These are phyloP conservation scores for Blastomyces parvus DNA, from an alignment of 2,329 filamentous ascomycete genomes.

Conservation along the genomic window DNA sequence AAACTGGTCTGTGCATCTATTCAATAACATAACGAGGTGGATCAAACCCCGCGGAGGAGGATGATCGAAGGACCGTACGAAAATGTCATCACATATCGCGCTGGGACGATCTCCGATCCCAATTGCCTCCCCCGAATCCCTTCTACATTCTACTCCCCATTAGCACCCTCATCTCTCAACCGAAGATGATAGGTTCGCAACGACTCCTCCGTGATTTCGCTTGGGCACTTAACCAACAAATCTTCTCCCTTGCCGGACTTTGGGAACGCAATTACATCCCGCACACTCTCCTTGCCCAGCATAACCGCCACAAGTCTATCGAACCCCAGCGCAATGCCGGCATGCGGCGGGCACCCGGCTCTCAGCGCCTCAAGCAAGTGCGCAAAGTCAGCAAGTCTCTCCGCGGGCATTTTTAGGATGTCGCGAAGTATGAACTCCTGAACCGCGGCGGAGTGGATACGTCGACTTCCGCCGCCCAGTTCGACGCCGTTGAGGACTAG, in stretches of 20 bases:
- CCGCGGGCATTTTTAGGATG: slow-evolving; percentile 65
- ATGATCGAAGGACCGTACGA: too few species aligned
- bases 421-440: slow-evolving; percentile 80
- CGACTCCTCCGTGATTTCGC: slow-evolving; percentile 52
- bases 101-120: not conserved
- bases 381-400: slow-evolving; percentile 67
- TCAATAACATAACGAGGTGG: not conserved
- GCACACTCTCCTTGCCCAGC: slow-evolving; percentile 63
- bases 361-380: slow-evolving; percentile 75
- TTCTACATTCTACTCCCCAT: not conserved
- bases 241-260: slow-evolving; percentile 90
- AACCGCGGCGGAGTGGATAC: slow-evolving; percentile 75
- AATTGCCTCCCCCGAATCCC: not conserved
- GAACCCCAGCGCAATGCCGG: slow-evolving; percentile 86
- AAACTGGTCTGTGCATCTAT: not conserved
- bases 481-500: slow-evolving; percentile 93
- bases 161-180: slow-evolving; percentile 20
- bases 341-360: slow-evolving; percentile 86
- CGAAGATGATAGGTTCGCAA: slow-evolving; percentile 51
- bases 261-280: slow-evolving; percentile 94
- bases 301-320: slow-evolving; percentile 77
- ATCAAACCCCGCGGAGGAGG: not conserved
- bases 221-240: slow-evolving; percentile 68
- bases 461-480: slow-evolving; percentile 81
- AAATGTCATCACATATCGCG: not conserved